Conservation (phyloP, 2,329 filamentous ascomycete genomes). For the Xylariaceae sp. region DNA sequence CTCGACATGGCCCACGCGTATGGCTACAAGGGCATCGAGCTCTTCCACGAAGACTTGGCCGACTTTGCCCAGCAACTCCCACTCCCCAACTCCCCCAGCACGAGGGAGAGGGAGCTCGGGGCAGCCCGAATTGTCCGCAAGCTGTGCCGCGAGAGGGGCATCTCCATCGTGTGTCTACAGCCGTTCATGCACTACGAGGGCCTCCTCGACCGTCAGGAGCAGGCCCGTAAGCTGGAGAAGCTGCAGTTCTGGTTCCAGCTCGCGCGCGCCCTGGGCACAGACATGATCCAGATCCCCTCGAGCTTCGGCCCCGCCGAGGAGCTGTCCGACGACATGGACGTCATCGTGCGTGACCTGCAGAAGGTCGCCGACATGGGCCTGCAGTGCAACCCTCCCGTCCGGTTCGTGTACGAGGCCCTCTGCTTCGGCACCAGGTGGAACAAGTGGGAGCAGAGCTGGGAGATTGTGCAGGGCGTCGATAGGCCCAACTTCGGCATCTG, state of each 20-base stretch:
- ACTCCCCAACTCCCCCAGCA: slow-evolving; percentile 25
- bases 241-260: slow-evolving; percentile 66
- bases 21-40: slow-evolving; percentile 64
- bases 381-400: slow-evolving; percentile 48
- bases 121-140: slow-evolving; percentile 53
- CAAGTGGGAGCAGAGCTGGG: slow-evolving; percentile 68
- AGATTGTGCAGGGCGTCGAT: slow-evolving; percentile 59
- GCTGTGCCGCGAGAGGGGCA: slow-evolving; percentile 50
- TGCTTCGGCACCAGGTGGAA: slow-evolving; percentile 66
- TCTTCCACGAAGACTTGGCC: slow-evolving; percentile 72
- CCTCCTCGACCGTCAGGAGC: slow-evolving; percentile 55
- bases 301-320: slow-evolving; percentile 54
- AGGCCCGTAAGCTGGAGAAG: slow-evolving; percentile 53
- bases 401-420: slow-evolving; percentile 69
- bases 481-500: slow-evolving; percentile 70
- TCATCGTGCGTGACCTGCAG: slow-evolving; percentile 58
- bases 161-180: slow-evolving; percentile 63
- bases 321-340: slow-evolving; percentile 41
- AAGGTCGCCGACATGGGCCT: slow-evolving; percentile 64
- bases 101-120: slow-evolving; percentile 42
- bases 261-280: slow-evolving; percentile 57
- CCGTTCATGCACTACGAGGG: slow-evolving; percentile 78
- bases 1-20: slow-evolving; percentile 61
- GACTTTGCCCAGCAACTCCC: slow-evolving; percentile 47
- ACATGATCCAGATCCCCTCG: slow-evolving; percentile 70